These are phyloP conservation scores for Neofusicoccum laricinum DNA, from an alignment of 2,329 filamentous ascomycete species.

Conservation along the genomic window DNA sequence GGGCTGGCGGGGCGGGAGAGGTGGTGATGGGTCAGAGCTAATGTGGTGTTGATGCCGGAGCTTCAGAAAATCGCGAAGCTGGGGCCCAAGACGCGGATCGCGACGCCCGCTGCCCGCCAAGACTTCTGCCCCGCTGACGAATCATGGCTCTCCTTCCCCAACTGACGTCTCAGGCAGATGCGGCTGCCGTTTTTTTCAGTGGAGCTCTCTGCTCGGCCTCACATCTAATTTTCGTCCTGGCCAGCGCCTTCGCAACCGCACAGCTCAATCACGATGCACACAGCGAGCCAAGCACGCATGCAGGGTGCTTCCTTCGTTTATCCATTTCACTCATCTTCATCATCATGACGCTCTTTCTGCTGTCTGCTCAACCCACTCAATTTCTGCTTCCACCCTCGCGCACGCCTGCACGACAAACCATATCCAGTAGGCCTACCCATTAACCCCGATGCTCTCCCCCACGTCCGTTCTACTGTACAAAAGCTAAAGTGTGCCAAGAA, in stretches of 20 bases:
- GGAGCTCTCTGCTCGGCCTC: neutral
- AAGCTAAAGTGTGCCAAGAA: neutral
- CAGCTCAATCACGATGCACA: neutral
- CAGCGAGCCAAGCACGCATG: neutral
- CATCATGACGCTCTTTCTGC: neutral
- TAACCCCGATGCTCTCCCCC: neutral
- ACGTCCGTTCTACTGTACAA: slow-evolving; percentile 10
- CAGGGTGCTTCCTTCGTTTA: neutral
- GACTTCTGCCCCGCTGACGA: neutral
- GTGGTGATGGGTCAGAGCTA: neutral
- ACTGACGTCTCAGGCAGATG: neutral
- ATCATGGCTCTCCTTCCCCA: neutral
- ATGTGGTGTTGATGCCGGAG: neutral
- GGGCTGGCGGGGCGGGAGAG: neutral
- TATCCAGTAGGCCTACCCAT: slow-evolving; percentile 5
- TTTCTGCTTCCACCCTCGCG: neutral
- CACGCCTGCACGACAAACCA: neutral
- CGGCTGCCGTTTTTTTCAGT: slow-evolving; percentile 3
- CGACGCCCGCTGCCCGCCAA: neutral
- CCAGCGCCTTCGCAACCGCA: neutral
- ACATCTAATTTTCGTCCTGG: neutral
- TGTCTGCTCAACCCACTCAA: neutral
- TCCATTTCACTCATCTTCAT: neutral
- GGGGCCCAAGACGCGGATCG: slow-evolving; percentile 12
- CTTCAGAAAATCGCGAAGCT: slow-evolving; percentile 14